A percentile compares a stretch with the other conserved stretches of the same genome.
phyloP scores from a whole-genome alignment of 1,284 basidiomycete genomes.

The Termitomyces sp. region DNA sequence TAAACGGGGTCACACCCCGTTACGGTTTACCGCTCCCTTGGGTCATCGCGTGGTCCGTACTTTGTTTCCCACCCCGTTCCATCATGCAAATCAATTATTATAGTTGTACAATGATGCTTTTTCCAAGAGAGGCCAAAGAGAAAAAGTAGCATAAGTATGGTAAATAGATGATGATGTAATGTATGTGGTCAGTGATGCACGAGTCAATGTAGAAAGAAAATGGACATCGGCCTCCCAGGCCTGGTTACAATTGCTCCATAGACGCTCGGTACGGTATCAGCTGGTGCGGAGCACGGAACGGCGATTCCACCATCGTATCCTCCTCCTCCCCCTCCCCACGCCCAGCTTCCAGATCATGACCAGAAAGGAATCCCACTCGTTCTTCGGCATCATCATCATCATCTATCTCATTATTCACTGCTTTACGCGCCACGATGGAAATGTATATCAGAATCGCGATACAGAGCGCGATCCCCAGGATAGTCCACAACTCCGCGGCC shows the following conservation, averaged over 20 bases:
- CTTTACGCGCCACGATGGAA: slow-evolving; percentile 71
- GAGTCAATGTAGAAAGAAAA: not conserved
- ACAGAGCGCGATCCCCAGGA: slow-evolving; percentile 68
- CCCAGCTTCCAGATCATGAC: slow-evolving; percentile 29
- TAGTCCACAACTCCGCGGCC: slow-evolving; percentile 61
- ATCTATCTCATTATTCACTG: slow-evolving; percentile 74
- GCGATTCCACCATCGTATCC: slow-evolving; percentile 31
- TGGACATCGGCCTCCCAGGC: not conserved
- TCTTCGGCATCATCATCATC: slow-evolving; percentile 48
- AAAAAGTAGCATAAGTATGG: slow-evolving; percentile 11
- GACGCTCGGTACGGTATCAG: slow-evolving; percentile 22
- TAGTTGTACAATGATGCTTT: slow-evolving; percentile 12
- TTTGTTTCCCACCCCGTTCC: slow-evolving; percentile 1
- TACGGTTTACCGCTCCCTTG: slow-evolving; percentile 12
- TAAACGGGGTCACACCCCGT: slow-evolving; percentile 10
- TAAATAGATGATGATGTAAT: slow-evolving; percentile 8
- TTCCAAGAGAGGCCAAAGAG: slow-evolving; percentile 11
- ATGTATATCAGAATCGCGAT: slow-evolving; percentile 76
- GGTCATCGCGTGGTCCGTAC: slow-evolving; percentile 1
- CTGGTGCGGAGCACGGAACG: slow-evolving; percentile 28
- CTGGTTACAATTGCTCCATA: slow-evolving; percentile 11
- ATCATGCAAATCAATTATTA: slow-evolving; percentile 11
- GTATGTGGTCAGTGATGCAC: not conserved
- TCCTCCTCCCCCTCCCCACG: slow-evolving; percentile 16
- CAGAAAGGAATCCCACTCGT: slow-evolving; percentile 37